phyloP scores from a whole-genome alignment of 768 basidiomycete species.

The Tylopilus sp. region DNA sequence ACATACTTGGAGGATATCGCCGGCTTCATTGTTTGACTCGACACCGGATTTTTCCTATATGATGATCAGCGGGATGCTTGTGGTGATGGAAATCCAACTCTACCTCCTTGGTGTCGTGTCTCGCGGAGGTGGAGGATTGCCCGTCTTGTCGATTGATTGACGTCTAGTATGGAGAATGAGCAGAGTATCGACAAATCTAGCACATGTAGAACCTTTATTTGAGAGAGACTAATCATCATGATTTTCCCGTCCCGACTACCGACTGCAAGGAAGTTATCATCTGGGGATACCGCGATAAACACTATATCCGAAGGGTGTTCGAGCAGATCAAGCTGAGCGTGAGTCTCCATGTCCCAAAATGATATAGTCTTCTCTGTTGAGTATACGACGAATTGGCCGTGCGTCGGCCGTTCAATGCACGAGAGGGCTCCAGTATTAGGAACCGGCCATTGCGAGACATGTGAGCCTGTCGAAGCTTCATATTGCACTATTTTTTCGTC shows the following conservation, averaged over 20 bases:
- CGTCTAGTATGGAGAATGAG: background rate
- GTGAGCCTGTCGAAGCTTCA: background rate
- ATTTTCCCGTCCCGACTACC: background rate
- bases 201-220: background rate
- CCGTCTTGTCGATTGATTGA: background rate
- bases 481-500: background rate
- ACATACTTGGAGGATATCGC: background rate
- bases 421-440: accelerated
- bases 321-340: background rate
- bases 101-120: background rate
- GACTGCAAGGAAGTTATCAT: background rate
- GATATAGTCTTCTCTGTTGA: background rate
- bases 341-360: background rate
- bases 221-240: background rate
- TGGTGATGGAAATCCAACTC: too few species aligned
- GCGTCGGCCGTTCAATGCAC: background rate
- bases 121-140: background rate
- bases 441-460: background rate
- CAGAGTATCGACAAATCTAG: background rate
- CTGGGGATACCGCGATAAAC: background rate
- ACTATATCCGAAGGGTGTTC: background rate
- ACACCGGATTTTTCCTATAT: background rate
- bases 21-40: background rate
- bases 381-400: background rate
- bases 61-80: too few species aligned